phyloP scores from a whole-genome alignment of 148 eudicot genomes.

The Rhododendron molle region DNA sequence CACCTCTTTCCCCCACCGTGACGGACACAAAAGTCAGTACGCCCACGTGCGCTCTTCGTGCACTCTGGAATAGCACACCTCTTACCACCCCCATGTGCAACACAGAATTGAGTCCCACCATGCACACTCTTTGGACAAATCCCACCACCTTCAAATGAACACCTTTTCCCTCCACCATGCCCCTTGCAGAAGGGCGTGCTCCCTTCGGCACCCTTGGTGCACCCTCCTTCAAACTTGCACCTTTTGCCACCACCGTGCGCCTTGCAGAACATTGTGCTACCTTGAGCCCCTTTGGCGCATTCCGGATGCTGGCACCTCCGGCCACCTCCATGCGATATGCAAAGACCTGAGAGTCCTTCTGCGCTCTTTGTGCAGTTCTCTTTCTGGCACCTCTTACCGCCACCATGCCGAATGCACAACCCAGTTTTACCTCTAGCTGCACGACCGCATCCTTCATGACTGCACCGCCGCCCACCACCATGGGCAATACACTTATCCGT shows the following conservation, averaged over 20 bases:
- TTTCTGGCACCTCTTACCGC: conserved; percentile 89
- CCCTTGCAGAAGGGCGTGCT: conserved; percentile 94
- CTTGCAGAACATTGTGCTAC: conserved; percentile 96
- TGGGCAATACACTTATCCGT: conserved; percentile 92
- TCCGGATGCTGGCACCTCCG: conserved; percentile 78
- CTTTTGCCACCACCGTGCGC: conserved; percentile 98
- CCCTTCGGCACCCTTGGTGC: conserved; percentile 95
- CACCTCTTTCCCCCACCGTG: conserved; percentile 99
- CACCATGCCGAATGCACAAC: conserved; percentile 91
- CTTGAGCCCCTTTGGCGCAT: conserved; percentile 93
- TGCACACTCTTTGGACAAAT: conserved; percentile 93
- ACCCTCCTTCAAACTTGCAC: conserved; percentile 56
- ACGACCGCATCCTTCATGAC: conserved; percentile 71
- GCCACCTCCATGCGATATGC: conserved; percentile 98
- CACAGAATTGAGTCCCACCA: conserved; percentile 91
- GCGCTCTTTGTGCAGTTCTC: conserved; percentile 90
- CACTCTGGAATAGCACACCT: conserved; percentile 76
- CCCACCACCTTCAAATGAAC: conserved; percentile 63
- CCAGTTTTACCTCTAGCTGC: conserved; percentile 97
- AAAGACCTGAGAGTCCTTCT: conserved; percentile 92
- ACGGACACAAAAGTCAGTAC: conserved; percentile 87
- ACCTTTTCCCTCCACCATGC: conserved; percentile 97
- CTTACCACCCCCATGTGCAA: conserved; percentile 98
- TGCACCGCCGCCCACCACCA: conserved; percentile 91
- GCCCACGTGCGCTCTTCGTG: conserved; percentile 89